Base-by-base conservation (phyloP, 148 eudicot genomes). In the Cornus florida region DNA sequence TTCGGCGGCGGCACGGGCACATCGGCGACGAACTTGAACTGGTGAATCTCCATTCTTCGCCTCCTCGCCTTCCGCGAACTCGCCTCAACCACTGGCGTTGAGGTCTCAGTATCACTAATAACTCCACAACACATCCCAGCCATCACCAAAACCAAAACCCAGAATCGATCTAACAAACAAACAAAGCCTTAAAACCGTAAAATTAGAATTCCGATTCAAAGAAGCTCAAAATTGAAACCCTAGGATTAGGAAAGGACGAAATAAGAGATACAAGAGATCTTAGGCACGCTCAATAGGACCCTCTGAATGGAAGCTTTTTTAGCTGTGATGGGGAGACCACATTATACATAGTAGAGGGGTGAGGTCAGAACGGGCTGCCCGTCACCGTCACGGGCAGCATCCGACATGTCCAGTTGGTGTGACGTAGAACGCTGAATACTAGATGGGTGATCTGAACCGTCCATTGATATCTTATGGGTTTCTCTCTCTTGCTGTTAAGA, bases 121-220 rank as follows among this genome's bases (percentile, higher is more conserved):
- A 90, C 85, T 9, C 92, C 94, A 69, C 88, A 94, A 71, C 94
- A 90, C 92, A 92, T 90, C 66, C 94, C 97, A 59, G 97, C 92
- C 98, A 94, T 92, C 24, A 50, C 66, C 2, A 4, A 5, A 62
- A 20, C 0, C 19, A 20, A 4, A 5, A 62, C 3, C 0, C 19
- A 20, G 4, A 19, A 62, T 48, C 53, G 12, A 62, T 17, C 66
- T 2, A 62, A 62, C 6, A 17, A 62, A 3, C 66, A 17, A 62
- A 3, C 66, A 19, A 62, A 19, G 5, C 59, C 12, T 2, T 53
- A 16, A 16, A 53, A 53, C 14, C 59, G 38, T 35, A 4, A 35
- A 35, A 35, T 35, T 28, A 28, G 28, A 28, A 28, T 28, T 28
- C 28, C 0, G 28, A 28, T 28, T 28, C 28, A 28, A 28, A 28